phyloP scores from a whole-genome alignment of 139 green algal species.

The Haematococcus lacustris region DNA sequence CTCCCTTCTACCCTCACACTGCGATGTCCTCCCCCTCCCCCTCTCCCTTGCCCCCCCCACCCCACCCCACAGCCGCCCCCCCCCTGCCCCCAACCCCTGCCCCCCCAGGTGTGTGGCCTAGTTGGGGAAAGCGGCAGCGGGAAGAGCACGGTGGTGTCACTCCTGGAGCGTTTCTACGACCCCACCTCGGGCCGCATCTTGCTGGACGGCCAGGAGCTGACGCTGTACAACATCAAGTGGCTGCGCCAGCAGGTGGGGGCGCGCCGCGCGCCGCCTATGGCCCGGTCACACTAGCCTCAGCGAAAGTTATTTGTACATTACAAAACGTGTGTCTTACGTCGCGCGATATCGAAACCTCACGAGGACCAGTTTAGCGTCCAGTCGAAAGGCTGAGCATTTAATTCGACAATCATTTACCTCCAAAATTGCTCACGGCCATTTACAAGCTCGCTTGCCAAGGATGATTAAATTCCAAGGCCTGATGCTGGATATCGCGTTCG shows the following conservation, averaged over 20 bases:
- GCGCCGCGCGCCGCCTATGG: no score
- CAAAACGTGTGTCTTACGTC: neutral
- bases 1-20: neutral
- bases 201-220: constrained; percentile 77
- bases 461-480: no score
- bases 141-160: constrained; percentile 78
- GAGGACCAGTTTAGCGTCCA: neutral
- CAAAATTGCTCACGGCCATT: neutral
- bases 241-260: constrained; percentile 41
- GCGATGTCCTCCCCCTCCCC: neutral
- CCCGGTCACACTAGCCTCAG: no score
- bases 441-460: neutral
- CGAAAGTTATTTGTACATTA: no score
- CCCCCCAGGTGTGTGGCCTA: constrained; percentile 69
- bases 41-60: no score
- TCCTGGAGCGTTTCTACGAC: constrained; percentile 93
- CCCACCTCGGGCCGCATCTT: constrained; percentile 30
- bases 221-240: constrained; percentile 59
- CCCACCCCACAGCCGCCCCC: no score
- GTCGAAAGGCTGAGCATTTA: neutral
- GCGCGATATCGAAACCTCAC: neutral
- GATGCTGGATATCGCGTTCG: no score
- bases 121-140: constrained; percentile 85
- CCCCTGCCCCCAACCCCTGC: no score
- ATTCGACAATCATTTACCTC: neutral